Evolutionary conservation across 2,329 filamentous ascomycete species (phyloP).

Genomic region (Aspergillus sp.): DNA sequence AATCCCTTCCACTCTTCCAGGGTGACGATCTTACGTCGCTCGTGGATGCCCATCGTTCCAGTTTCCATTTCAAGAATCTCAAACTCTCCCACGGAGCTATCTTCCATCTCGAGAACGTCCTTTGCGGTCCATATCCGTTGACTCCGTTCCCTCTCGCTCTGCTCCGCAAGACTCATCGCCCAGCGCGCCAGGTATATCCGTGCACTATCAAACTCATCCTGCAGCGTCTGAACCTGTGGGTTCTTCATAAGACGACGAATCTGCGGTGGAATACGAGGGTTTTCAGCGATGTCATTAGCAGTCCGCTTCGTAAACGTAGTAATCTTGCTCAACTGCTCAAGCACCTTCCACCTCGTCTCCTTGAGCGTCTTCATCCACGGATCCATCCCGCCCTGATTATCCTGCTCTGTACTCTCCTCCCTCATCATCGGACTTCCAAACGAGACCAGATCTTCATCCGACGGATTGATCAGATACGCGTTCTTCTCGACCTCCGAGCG

Average conservation of each 20-base stretch:
- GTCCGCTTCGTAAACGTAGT: slow-evolving; percentile 92
- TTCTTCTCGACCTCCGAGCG: slow-evolving; percentile 80
- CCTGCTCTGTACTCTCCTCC: slow-evolving; percentile 34
- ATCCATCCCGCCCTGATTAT: slow-evolving; percentile 72
- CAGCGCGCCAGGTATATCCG: slow-evolving; percentile 89
- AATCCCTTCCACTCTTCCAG: slow-evolving; percentile 85
- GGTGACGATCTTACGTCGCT: slow-evolving; percentile 69
- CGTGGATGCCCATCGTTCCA: slow-evolving; percentile 64
- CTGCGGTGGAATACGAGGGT: slow-evolving; percentile 83
- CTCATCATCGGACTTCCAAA: slow-evolving; percentile 54
- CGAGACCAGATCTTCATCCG: slow-evolving; percentile 70
- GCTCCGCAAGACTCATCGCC: slow-evolving; percentile 98
- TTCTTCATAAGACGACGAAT: slow-evolving; percentile 77
- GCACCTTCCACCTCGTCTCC: slow-evolving; percentile 89
- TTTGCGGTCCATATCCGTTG: slow-evolving; percentile 88
- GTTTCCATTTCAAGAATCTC: slow-evolving; percentile 80
- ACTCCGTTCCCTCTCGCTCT: slow-evolving; percentile 79
- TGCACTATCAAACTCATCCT: slow-evolving; percentile 96
- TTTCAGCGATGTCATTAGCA: slow-evolving; percentile 85
- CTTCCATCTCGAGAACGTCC: slow-evolving; percentile 88
- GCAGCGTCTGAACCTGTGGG: slow-evolving; percentile 87
- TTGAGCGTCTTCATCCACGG: slow-evolving; percentile 90
- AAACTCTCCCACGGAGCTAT: slow-evolving; percentile 92
- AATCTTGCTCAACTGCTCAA: slow-evolving; percentile 95
- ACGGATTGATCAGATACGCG: slow-evolving; percentile 85